phyloP scores from a whole-genome alignment of 176 grass and related monocot species.

The Dactylis glomerata region DNA sequence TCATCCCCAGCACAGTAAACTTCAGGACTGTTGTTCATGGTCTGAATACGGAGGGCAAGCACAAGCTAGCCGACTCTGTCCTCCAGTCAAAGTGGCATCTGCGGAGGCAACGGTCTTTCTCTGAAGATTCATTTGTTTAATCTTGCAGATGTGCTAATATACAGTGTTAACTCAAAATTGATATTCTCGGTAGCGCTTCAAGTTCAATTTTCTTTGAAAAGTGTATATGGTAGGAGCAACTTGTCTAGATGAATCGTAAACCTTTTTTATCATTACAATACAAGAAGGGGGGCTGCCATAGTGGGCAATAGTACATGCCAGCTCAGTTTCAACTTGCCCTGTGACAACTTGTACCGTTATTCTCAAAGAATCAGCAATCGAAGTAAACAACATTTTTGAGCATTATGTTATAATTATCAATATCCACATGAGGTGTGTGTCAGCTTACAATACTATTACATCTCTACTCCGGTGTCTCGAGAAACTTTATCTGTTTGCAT shows the following conservation, averaged over 20 bases:
- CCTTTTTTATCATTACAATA: not conserved
- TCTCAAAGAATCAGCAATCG: not conserved
- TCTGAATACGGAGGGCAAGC: slow-evolving; percentile 77
- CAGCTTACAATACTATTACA: not conserved
- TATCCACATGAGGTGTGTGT: not conserved
- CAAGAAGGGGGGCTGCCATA: not conserved
- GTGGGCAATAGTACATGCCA: not conserved
- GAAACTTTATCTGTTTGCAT: not conserved
- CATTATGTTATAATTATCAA: not conserved
- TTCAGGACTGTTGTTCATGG: slow-evolving; percentile 74
- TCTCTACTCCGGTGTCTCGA: not conserved
- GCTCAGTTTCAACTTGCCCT: not conserved
- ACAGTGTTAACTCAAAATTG: not conserved
- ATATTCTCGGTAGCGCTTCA: not conserved
- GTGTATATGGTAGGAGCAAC: not conserved
- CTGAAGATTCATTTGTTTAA: slow-evolving; percentile 7
- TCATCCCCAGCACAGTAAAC: slow-evolving; percentile 78
- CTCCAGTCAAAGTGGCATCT: slow-evolving; percentile 70
- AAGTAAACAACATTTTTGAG: not conserved
- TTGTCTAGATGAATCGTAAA: not conserved
- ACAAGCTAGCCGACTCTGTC: slow-evolving; percentile 55
- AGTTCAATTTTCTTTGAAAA: slow-evolving; percentile 22
- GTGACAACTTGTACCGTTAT: not conserved
- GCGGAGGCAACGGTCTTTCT: slow-evolving; percentile 58
- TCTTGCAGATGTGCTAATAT: not conserved